Base-by-base conservation (phyloP, 352 stramenopile species). In the Phytophthora pseudosyringae region DNA sequence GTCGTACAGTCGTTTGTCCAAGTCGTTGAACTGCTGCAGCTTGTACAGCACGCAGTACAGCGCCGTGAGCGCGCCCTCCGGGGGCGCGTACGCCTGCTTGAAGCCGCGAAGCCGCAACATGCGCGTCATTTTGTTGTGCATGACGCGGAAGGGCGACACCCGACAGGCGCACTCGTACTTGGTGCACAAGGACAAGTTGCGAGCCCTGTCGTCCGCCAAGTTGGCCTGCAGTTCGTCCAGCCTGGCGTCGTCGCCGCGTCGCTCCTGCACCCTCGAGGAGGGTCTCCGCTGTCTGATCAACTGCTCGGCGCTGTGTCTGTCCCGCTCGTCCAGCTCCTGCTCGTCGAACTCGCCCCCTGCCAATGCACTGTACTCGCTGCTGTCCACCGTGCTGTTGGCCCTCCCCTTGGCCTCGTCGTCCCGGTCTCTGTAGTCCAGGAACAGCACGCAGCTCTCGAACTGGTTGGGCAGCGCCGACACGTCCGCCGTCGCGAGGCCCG, bases 161-260 rank as follows among this genome's bases (percentile, higher is more conserved):
- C 87, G 81, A 61, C 86, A 95, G n/a, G 78, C 59, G 57, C 86
- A 95, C 46, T 83, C 78, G 64, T 88, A 75, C 54, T 80, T 74
- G 40, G 73, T 70, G 68, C 86, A 95, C 71, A 92, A 84, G 55
- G 61, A 63, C 47, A 95, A 73, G 55, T 91, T 88, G 12, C 86
- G 68, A 5, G 70, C 68, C 43, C 76, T 77, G 58, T 95, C 86
- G 56, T 95, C 86, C 44, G 90, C 62, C 26, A 92, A 36, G 28
- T 95, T 89, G 21, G 75, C 72, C 59, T 91, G 76, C 3, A 95
- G 65, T 45, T 86, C 79, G 52, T 95, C 80, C 28, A 79, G 44
- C 39, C 44, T 66, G 3, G 47, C 60, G 38, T 73, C 60, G 5
- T 73, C 50, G 57, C 61, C 35, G 18, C 31, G 41, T 62, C 44